Evolutionary conservation across 2,329 filamentous ascomycete genomes (phyloP), one percentile per base, ranked within the genome.

Genomic region (Teratosphaeria pseudoeucalypti): DNA sequence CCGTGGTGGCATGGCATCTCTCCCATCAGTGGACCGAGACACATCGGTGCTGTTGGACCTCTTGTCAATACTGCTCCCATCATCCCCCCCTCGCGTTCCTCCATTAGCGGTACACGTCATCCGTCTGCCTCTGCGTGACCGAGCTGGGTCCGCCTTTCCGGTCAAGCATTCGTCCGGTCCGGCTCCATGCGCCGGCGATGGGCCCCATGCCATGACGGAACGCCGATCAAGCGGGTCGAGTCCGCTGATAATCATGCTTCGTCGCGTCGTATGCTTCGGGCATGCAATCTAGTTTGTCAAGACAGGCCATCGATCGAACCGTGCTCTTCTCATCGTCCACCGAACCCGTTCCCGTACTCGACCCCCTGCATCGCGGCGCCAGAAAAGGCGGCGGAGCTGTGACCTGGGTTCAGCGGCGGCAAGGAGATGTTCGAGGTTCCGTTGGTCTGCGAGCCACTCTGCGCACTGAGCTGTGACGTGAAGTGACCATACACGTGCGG

Each of bases 361-460:
- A 80, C 76, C 23, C 78, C 78, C 67, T 79, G 77, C 78, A 80
- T 80, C 1, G 77, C 64, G 63, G 58, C 63, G 75, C 57, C 73
- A 64, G 34, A 43, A 29, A 53, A 27, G 60, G 68, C n/a, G 67
- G 59, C 43, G 69, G 63, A 26, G 59, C 57, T 52, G 55, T 63
- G 39, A 34, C 60, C 29, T 26, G 63, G 60, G 56, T 70, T 69
- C 57, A 74, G 63, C 3, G 72, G 72, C 55, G 73, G 74, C 54
- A 78, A 73, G 43, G 71, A 65, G 32, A 72, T 68, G 6, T 63
- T 62, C 29, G 65, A 56, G n/a, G 43, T 62, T 14, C 68, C 70
- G 47, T 70, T 71, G 61, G 58, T 67, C 62, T 66, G 74, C 65
- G 57, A 66, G 67, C 67, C 53, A 60, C 60, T 16, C 62, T 58